These are phyloP conservation scores for Colletotrichum sp. DNA, from an alignment of 2,329 filamentous ascomycete species.

Conservation along the genomic window DNA sequence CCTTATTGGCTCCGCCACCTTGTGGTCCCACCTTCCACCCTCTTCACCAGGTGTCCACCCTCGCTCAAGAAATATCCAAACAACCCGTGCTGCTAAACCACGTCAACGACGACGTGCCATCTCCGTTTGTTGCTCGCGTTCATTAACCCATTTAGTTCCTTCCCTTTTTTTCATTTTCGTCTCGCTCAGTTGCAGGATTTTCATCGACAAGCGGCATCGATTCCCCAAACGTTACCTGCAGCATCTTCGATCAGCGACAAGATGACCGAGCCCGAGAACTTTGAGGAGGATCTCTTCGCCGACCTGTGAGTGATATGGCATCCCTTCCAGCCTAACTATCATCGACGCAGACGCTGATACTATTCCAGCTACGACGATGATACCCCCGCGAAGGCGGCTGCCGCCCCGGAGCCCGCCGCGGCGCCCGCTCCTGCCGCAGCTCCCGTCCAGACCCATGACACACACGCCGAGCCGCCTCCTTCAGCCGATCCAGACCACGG, in stretches of 20 bases:
- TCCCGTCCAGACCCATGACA: slow-evolving; percentile 30
- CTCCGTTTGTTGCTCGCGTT: neutral
- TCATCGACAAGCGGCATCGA: neutral
- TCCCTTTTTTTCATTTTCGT: neutral
- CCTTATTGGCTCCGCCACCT: slow-evolving; percentile 7
- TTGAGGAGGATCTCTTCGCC: slow-evolving; percentile 94
- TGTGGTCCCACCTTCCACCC: slow-evolving; percentile 11
- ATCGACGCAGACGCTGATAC: neutral
- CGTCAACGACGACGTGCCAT: neutral
- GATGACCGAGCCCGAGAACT: slow-evolving; percentile 83
- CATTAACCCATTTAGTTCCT: neutral
- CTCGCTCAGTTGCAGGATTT: neutral
- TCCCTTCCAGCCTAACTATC: slow-evolving; percentile 24
- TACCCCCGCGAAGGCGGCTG: slow-evolving; percentile 46
- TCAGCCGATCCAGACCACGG: slow-evolving; percentile 41
- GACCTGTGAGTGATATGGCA: slow-evolving; percentile 72
- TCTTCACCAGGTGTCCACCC: neutral
- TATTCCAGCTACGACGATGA: slow-evolving; percentile 68
- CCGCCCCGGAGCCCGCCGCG: slow-evolving; percentile 39
- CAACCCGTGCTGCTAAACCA: neutral
- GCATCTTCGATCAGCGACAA: slow-evolving; percentile 27
- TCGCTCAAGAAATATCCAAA: slow-evolving; percentile 19
- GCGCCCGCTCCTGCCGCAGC: slow-evolving; percentile 29
- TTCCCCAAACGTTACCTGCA: neutral
- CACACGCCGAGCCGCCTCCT: slow-evolving; percentile 29